Conservation (phyloP, 2,329 filamentous ascomycete species). For the Pyrenophora teres region DNA sequence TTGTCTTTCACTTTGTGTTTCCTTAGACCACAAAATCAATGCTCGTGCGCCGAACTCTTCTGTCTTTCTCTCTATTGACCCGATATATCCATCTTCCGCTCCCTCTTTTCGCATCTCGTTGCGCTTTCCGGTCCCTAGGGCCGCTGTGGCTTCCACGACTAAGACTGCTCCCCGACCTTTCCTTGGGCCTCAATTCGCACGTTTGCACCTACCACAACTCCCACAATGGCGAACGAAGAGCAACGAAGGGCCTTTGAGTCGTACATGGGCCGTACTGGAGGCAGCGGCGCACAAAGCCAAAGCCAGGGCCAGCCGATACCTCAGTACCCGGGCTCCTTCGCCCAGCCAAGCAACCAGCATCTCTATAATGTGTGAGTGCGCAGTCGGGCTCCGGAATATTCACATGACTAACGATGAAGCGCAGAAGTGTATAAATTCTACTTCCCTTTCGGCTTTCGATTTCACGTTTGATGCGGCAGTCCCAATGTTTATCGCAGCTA, state of each 20-base stretch:
- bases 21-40: constrained; percentile 2
- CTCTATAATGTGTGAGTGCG: constrained; percentile 36
- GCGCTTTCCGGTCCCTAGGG: not conserved
- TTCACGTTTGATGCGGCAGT: not conserved
- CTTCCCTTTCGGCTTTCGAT: too few relatives aligned
- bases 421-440: constrained; percentile 14
- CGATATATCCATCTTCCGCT: not conserved
- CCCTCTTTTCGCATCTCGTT: not conserved
- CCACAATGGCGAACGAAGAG: constrained; percentile 36
- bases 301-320: constrained; percentile 21
- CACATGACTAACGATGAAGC: constrained; percentile 11
- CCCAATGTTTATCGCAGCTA: constrained; percentile 2
- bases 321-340: constrained; percentile 24
- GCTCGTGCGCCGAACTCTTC: not conserved
- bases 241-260: constrained; percentile 36
- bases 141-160: constrained; percentile 6
- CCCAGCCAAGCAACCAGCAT: constrained; percentile 25
- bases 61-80: constrained; percentile 2
- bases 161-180: constrained; percentile 12
- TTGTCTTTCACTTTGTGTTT: constrained; percentile 18
- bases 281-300: constrained; percentile 6
- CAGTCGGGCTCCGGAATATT: not conserved
- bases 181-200: constrained; percentile 12
- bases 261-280: constrained; percentile 33
- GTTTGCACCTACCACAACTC: constrained; percentile 18